A percentile compares a stretch with the other conserved stretches of the same genome.
Evolutionary conservation across 2,329 filamentous ascomycete species (phyloP).

Genomic region (Calonectria hongkongensis): DNA sequence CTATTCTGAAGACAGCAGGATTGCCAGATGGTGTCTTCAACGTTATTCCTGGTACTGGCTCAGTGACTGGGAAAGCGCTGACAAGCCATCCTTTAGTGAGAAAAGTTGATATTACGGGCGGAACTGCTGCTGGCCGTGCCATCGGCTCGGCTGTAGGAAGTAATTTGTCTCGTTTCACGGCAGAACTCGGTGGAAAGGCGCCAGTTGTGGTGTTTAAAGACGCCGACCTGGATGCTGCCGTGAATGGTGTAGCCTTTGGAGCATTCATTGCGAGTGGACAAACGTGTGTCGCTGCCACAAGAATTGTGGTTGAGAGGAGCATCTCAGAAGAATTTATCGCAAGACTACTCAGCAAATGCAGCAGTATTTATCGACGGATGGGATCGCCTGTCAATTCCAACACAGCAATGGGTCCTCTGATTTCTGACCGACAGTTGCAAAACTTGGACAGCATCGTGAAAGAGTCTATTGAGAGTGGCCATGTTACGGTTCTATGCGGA

Average conservation of each 20-base stretch:
- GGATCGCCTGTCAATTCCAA: conserved; percentile 73
- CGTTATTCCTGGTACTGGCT: conserved; percentile 74
- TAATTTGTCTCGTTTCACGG: conserved; percentile 82
- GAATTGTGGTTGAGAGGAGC: conserved; percentile 82
- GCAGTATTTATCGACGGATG: conserved; percentile 71
- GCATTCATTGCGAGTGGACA: conserved; percentile 74
- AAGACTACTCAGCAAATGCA: conserved; percentile 77
- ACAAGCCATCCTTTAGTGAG: conserved; percentile 71
- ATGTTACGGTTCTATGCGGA: conserved; percentile 62
- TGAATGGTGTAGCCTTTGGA: conserved; percentile 80
- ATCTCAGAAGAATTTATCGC: conserved; percentile 80
- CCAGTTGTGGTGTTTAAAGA: conserved; percentile 81
- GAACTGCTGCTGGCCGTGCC: conserved; percentile 80
- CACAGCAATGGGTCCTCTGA: conserved; percentile 79
- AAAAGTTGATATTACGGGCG: conserved; percentile 86
- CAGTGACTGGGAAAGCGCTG: conserved; percentile 71
- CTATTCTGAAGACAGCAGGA: conserved; percentile 78
- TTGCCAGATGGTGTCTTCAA: conserved; percentile 82
- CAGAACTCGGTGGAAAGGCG: conserved; percentile 83
- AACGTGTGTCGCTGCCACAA: conserved; percentile 81
- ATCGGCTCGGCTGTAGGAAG: conserved; percentile 80
- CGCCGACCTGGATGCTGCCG: conserved; percentile 79
- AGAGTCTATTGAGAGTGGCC: conserved; percentile 75
- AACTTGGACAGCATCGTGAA: conserved; percentile 80
- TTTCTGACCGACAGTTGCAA: conserved; percentile 77